These are phyloP conservation scores for Cyanidioschyzon merolae DNA, from an alignment of 23 red algal species.

Conservation along the genomic window DNA sequence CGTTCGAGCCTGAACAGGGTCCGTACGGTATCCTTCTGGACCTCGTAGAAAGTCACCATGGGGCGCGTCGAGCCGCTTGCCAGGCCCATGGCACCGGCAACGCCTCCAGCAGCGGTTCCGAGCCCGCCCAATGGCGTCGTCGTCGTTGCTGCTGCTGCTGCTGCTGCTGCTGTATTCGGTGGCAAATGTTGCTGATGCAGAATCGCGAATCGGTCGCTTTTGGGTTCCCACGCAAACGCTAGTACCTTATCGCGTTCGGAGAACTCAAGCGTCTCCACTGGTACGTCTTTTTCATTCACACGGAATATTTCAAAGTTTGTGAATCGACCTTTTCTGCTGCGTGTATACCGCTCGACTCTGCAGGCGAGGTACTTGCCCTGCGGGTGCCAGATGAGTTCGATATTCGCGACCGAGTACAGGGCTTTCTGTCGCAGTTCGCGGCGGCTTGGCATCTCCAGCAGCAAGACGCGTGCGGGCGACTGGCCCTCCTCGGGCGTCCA, in stretches of 20 bases:
- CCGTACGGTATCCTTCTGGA: slow-evolving; percentile 57
- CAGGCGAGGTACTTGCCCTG: slow-evolving; percentile 90
- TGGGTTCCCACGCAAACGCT: slow-evolving; percentile 86
- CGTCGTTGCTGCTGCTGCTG: not conserved
- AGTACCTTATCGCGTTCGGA: slow-evolving; percentile 62
- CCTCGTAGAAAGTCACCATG: slow-evolving; percentile 68
- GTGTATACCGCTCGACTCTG: slow-evolving; percentile 67
- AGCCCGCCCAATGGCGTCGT: not conserved
- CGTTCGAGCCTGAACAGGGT: slow-evolving; percentile 58
- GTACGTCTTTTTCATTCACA: slow-evolving; percentile 66
- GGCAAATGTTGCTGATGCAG: slow-evolving; percentile 38
- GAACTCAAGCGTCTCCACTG: slow-evolving; percentile 87
- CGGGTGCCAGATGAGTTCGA: slow-evolving; percentile 85
- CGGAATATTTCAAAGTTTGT: slow-evolving; percentile 95
- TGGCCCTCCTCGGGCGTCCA: slow-evolving; percentile 89
- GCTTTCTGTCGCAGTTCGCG: slow-evolving; percentile 88
- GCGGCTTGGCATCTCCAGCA: slow-evolving; percentile 85
- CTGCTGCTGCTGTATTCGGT: not conserved
- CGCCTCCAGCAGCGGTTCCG: not conserved
- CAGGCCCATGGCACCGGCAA: not conserved
- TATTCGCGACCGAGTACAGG: slow-evolving; percentile 72
- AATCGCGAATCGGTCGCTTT: slow-evolving; percentile 74
- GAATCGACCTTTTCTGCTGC: slow-evolving; percentile 78
- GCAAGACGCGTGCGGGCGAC: slow-evolving; percentile 66
- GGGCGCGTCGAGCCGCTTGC: not conserved